Evolutionary conservation across 768 basidiomycete species (phyloP), one percentile per base, ranked within the genome.

Genomic region (Agrocybe pediades): DNA sequence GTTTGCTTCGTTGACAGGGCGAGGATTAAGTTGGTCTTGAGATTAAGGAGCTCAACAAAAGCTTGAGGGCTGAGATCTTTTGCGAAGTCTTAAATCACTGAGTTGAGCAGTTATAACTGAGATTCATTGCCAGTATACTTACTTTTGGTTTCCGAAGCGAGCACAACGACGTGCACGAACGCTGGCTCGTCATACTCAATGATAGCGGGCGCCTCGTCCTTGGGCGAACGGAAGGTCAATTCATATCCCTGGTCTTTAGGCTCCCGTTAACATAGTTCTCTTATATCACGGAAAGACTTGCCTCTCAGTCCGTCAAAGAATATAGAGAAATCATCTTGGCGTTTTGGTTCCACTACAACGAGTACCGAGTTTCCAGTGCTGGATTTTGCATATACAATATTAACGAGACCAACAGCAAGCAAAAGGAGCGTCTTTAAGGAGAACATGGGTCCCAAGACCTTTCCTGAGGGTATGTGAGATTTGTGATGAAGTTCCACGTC

Each of bases 81-180:
- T 0, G 88, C 83, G 53, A 84, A 83, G 25, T 77, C 91, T 94
- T 58, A 46, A 46, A 25, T 39, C 9, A 42, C 57, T 36, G 24
- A 57, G 8, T 9, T 41, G 11, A 7, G 40, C 13, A 26, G 17
- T 8, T 36, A 2, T 36, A 20, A n/a, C 16, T 9, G 23, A 25
- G 42, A 26, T 23, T 44, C 21, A 69, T 23, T 15, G 15, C 20
- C 2, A 41, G 9, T 42, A 17, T 26, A 50, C 84, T 65, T 64
- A 96, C 96, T 77, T 78, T 97, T 97, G 41, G 88, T 79, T 54
- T 90, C 84, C 9, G 95, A 88, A 1, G 94, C 82, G 55, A 97
- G 87, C 58, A 98, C 68, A 58, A 98, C 83, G 70, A 97, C 83
- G 66, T 98, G 94, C 43, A 86, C 82, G 71, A 92, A 97, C 43